These are phyloP conservation scores for Vigna nakashimae DNA, from an alignment of 306 rosid genomes.

Conservation along the genomic window DNA sequence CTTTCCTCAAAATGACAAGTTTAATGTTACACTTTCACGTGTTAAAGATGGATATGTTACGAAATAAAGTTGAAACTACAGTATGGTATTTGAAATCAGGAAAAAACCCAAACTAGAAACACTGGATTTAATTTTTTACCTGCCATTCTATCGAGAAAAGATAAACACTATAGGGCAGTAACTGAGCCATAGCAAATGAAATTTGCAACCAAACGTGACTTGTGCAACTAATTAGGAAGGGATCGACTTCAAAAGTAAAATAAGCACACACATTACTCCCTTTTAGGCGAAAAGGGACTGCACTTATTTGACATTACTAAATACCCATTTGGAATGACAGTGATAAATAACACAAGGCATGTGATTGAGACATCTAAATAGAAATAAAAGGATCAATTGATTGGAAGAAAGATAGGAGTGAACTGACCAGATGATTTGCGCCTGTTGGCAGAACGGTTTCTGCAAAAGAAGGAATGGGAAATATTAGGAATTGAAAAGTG, in stretches of 20 bases:
- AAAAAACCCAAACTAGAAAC: background rate
- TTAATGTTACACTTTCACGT: background rate
- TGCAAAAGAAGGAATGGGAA: slow-evolving; percentile 20
- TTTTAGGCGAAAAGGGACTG: background rate
- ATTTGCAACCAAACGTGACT: background rate
- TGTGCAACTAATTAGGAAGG: background rate
- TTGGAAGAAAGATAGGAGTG: slow-evolving; percentile 16
- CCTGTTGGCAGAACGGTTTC: slow-evolving; percentile 65
- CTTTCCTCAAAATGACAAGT: background rate
- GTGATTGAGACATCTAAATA: background rate
- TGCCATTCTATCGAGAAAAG: background rate
- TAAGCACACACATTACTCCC: background rate
- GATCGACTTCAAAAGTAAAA: background rate
- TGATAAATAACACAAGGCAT: background rate
- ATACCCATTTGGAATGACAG: background rate
- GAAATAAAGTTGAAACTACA: background rate
- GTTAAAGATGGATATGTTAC: background rate
- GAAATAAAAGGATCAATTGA: background rate
- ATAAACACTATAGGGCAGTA: background rate
- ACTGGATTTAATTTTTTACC: background rate
- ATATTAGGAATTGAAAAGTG: background rate
- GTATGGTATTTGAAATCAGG: background rate
- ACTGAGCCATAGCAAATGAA: background rate
- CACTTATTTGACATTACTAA: background rate
- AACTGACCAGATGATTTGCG: slow-evolving; percentile 73